Conservation (phyloP, 768 basidiomycete species). For the Boletus bicolor region DNA sequence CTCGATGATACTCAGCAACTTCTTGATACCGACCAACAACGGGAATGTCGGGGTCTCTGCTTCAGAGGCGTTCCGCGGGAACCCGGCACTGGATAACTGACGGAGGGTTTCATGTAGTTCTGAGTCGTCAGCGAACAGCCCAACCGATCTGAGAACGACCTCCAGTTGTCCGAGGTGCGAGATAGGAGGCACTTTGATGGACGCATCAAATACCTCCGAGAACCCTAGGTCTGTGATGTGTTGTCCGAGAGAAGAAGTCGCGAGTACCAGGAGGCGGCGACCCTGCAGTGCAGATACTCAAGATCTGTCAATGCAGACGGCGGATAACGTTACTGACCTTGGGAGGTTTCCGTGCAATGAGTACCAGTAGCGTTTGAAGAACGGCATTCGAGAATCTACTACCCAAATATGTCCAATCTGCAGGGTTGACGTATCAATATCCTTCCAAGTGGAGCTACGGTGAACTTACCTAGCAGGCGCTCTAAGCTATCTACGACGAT, state of each 20-base stretch:
- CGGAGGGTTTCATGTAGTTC: slow-evolving; percentile 58
- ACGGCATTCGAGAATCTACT: slow-evolving; percentile 95
- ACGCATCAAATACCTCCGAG: slow-evolving; percentile 84
- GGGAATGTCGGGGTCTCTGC: slow-evolving; percentile 45
- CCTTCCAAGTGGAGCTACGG: background rate
- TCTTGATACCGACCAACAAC: slow-evolving; percentile 90
- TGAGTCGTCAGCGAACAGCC: slow-evolving; percentile 58
- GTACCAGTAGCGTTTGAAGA: slow-evolving; percentile 83
- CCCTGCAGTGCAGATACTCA: slow-evolving; percentile 48
- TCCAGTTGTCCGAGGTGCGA: slow-evolving; percentile 69
- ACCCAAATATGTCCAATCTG: slow-evolving; percentile 96
- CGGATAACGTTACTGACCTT: slow-evolving; percentile 54
- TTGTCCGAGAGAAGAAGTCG: slow-evolving; percentile 85
- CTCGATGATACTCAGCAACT: slow-evolving; percentile 84
- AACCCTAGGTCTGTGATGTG: slow-evolving; percentile 88
- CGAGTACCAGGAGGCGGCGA: slow-evolving; percentile 86
- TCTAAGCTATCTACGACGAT: slow-evolving; percentile 96
- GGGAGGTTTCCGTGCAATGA: slow-evolving; percentile 86
- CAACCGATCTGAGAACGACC: slow-evolving; percentile 71
- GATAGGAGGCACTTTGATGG: slow-evolving; percentile 82
- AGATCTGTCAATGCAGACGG: background rate
- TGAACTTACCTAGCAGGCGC: slow-evolving; percentile 73
- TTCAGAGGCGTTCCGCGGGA: slow-evolving; percentile 40
- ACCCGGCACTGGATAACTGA: slow-evolving; percentile 73
- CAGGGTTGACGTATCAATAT: slow-evolving; percentile 3